A percentile compares a stretch with the other conserved stretches of the same genome.
phyloP scores from a whole-genome alignment of 768 basidiomycete species.

The Paxillus rubicundulus region DNA sequence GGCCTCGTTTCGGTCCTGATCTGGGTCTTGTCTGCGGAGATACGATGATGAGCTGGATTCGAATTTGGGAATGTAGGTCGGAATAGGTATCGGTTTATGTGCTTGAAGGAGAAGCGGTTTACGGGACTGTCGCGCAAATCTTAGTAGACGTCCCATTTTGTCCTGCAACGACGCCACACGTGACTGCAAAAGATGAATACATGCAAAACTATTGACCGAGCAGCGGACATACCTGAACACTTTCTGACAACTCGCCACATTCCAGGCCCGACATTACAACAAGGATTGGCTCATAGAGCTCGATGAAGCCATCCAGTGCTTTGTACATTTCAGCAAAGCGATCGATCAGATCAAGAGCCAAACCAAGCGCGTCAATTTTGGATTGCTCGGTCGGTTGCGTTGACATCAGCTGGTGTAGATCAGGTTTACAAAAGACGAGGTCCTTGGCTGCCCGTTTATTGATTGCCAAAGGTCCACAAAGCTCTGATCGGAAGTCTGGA shows the following conservation, averaged over 20 bases:
- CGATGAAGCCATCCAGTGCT: conserved; percentile 77
- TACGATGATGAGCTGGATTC: conserved; percentile 73
- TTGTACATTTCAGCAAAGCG: conserved; percentile 77
- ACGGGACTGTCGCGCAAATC: conserved; percentile 70
- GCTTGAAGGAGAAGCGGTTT: conserved; percentile 81
- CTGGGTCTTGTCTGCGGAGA: conserved; percentile 81
- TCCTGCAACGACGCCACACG: conserved; percentile 46
- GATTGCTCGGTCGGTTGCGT: conserved; percentile 46
- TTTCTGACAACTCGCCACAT: conserved; percentile 42
- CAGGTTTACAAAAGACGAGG: conserved; percentile 42
- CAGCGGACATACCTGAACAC: conserved; percentile 48
- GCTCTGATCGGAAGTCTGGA: conserved; percentile 62
- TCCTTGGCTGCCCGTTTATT: conserved; percentile 38
- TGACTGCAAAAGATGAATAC: conserved; percentile 38
- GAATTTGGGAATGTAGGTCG: conserved; percentile 92
- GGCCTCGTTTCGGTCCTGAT: conserved; percentile 84
- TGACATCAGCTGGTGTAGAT: conserved; percentile 46
- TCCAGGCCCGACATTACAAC: conserved; percentile 57
- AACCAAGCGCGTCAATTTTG: conserved; percentile 69
- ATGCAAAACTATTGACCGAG: conserved; percentile 5
- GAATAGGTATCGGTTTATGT: conserved; percentile 95
- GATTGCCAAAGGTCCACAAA: conserved; percentile 41
- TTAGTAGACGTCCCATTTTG: conserved; percentile 59
- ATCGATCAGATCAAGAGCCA: conserved; percentile 61
- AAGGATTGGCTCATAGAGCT: conserved; percentile 71